Evolutionary conservation across 495 filamentous ascomycete species (phyloP), one percentile per base, ranked within the genome.

Genomic region (Hyaloscypha hepaticicola): DNA sequence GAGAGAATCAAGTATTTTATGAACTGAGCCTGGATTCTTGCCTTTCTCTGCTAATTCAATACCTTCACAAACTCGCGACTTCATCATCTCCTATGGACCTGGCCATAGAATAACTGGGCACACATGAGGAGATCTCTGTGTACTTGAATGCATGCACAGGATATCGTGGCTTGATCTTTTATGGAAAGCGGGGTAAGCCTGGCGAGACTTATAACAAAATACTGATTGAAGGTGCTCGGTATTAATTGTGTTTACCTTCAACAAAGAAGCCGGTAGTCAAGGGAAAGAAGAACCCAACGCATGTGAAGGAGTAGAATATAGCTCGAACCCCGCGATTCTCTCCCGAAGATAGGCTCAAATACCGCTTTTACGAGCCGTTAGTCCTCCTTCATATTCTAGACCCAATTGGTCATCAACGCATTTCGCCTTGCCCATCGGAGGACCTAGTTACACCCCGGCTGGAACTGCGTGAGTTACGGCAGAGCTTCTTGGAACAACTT

Each of bases 291-390:
- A 65, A 38, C 41, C 38, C 60, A 55, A 65, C 2, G 29, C 26
- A 41, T 19, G 5, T 38, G 26, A 60, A 12, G 45, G 38, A 53
- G 31, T 45, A 48, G 34, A 65, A 34, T 27, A 60, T 14, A 29
- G 57, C 38, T 64, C 52, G 48, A 61, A 55, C 60, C 33, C 49
- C 61, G 11, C 66, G 66, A 65, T 22, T 65, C 6, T 38, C 9
- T 21, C 55, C 55, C 25, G 56, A 69, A 55, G 34, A 61, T 34
- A 48, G 66, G 38, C 52, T 74, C 22, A 56, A 63, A 3, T 60
- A 61, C 41, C 70, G 72, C 34, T 71, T 74, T 57, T 74, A 74
- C 58, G 70, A 74, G 62, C 69, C 69, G 22, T 64, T 74, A 49
- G 68, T 74, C 56, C 67, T 73, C 24, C 55, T 70, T 55, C 64